phyloP scores from a whole-genome alignment of 768 basidiomycete species.

The Agrocybe praecox region DNA sequence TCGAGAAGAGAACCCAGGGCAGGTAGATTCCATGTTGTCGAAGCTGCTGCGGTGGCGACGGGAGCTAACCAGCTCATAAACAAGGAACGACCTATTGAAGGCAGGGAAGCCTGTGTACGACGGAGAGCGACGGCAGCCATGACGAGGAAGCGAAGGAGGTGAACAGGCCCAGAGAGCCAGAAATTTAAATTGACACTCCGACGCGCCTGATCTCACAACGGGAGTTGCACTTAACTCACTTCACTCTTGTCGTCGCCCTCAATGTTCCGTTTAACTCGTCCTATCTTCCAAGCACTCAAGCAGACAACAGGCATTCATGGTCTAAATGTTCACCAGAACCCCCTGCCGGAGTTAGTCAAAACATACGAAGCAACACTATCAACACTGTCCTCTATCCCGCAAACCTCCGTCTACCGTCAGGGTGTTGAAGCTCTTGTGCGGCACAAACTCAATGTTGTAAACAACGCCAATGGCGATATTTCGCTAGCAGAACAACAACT shows the following conservation, averaged over 20 bases:
- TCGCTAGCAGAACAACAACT: constrained; percentile 70
- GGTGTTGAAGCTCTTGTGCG: constrained; percentile 84
- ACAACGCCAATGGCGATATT: constrained; percentile 69
- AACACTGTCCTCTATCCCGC: constrained; percentile 70
- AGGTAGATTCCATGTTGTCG: constrained; percentile 36
- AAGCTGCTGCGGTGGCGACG: constrained; percentile 13
- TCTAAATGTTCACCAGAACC: constrained; percentile 80
- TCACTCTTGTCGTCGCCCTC: constrained; percentile 20
- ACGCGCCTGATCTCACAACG: constrained; percentile 23
- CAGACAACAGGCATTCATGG: constrained; percentile 87
- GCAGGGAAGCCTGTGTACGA: constrained; percentile 21
- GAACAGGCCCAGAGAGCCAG: constrained; percentile 12
- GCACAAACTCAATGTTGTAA: constrained; percentile 74
- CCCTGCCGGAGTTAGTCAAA: constrained; percentile 74
- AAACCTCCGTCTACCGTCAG: constrained; percentile 86
- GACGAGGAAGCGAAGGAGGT: constrained; percentile 10
- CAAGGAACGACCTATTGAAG: constrained; percentile 17
- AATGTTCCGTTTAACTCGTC: constrained; percentile 81
- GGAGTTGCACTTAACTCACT: constrained; percentile 6
- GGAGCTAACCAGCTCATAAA: constrained; percentile 24
- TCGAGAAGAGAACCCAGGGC: constrained; percentile 53
- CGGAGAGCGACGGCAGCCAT: constrained; percentile 37
- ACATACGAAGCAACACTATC: constrained; percentile 81
- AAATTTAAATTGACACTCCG: constrained; percentile 42
- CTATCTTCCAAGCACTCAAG: constrained; percentile 70